Percentiles rank a stretch among this genome's conserved stretches.
phyloP scores from a whole-genome alignment of 495 filamentous ascomycete species.

The Glonium stellatum region DNA sequence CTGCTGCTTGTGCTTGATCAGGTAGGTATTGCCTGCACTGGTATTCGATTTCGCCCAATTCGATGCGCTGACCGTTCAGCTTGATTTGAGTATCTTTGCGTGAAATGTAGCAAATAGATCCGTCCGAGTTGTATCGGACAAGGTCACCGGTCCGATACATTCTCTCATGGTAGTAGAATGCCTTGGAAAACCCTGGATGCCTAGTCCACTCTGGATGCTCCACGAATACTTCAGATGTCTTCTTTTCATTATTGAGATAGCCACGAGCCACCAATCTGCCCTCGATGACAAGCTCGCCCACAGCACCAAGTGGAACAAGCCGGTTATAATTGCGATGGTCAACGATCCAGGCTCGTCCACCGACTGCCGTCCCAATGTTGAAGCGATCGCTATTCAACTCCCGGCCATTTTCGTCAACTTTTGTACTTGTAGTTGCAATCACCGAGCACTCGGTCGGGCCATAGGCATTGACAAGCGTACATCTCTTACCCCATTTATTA shows the following conservation, averaged over 20 bases:
- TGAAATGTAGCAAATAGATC: conserved; percentile 28
- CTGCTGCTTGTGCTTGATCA: too few relatives aligned
- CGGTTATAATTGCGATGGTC: conserved; percentile 29
- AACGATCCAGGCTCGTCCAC: conserved; percentile 38
- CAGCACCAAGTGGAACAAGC: conserved; percentile 36
- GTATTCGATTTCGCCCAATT: conserved; percentile 27
- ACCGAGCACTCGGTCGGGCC: conserved; percentile 39
- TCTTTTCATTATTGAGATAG: conserved; percentile 37
- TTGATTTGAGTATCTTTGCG: conserved; percentile 34
- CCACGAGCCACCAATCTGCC: conserved; percentile 33
- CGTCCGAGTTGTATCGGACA: conserved; percentile 29
- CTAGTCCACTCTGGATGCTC: conserved; percentile 15
- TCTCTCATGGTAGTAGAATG: too few relatives aligned
- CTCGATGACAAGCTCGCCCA: conserved; percentile 40
- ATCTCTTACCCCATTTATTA: conserved; percentile 31
- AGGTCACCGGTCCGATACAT: too few relatives aligned
- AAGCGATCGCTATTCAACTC: too few relatives aligned
- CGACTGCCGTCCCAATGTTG: too few relatives aligned
- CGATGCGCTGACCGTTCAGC: conserved; percentile 29
- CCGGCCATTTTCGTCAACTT: too few relatives aligned
- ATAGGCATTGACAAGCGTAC: conserved; percentile 32
- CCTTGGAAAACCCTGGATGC: conserved; percentile 31
- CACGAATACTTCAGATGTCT: conserved; percentile 35
- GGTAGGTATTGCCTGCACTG: conserved; percentile 17
- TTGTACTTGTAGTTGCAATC: too few relatives aligned